Conservation (phyloP, 306 rosid species). For the Cucumis cinereus region DNA sequence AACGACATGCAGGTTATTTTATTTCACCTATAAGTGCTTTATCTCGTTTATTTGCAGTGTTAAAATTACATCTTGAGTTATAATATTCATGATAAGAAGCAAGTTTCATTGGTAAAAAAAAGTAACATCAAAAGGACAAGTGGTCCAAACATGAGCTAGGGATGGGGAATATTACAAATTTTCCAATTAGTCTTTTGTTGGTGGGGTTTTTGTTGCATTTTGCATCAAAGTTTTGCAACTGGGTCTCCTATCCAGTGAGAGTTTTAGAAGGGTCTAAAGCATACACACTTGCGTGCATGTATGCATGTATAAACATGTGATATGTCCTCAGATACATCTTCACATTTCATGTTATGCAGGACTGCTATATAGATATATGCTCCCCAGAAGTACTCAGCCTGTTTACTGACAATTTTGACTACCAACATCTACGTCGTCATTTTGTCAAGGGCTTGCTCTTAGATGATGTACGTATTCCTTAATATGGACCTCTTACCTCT, state of each 20-base stretch:
- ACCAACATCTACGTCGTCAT: constrained; percentile 95
- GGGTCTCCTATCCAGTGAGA: background rate
- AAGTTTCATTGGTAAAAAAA: background rate
- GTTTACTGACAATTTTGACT: constrained; percentile 94
- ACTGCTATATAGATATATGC: constrained; percentile 91
- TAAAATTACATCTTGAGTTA: background rate
- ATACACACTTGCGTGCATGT: too few species aligned
- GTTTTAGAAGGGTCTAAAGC: background rate
- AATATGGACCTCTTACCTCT: constrained; percentile 3
- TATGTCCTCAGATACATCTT: background rate
- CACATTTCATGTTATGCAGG: constrained; percentile 43
- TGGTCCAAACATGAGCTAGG: background rate
- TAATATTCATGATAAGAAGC: background rate
- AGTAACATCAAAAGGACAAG: background rate
- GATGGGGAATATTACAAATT: background rate
- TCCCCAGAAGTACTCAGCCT: constrained; percentile 95
- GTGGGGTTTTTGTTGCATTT: background rate
- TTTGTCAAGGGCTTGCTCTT: constrained; percentile 92
- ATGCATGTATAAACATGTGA: too few species aligned
- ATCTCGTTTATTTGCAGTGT: constrained; percentile 17
- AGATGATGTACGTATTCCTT: constrained; percentile 63
- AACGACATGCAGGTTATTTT: constrained; percentile 73
- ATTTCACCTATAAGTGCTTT: constrained; percentile 10
- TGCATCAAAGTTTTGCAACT: background rate
- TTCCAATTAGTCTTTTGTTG: background rate